Base-by-base conservation (phyloP, 2,329 filamentous ascomycete species). In the Aspergillus bombycis region DNA sequence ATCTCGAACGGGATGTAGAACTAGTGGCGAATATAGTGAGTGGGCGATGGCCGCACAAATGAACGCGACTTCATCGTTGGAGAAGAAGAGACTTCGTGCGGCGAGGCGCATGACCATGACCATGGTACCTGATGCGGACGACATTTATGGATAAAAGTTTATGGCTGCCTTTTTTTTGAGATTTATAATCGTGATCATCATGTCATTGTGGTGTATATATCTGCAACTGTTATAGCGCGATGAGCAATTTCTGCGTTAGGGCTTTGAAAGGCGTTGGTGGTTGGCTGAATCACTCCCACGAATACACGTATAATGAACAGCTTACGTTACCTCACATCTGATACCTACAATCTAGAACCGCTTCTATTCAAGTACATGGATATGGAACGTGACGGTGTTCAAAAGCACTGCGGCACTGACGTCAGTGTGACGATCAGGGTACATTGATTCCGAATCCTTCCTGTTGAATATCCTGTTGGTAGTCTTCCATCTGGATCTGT, bases 71-170 rank as follows among this genome's bases (percentile, higher is more conserved):
- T 14, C 69, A 65, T 66, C 61, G 60, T 67, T 23, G 53, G 71
- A 73, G 59, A 71, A 68, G 55, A 73, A 67, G 38, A 60, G 68
- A 50, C 61, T 61, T 38, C 74, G 69, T 21, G 67, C 68, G 28
- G 55, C 69, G 41, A 71, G 64, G 55, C 64, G 70, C 12, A 64
- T 77, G 70, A 77, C 76, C 45, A 65, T 73, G 60, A 68, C 71
- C 0, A 78, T 79, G 77, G 77, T 79, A 7, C 74, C 75, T 26
- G 72, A 77, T 60, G 65, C 72, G 12, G 77, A 78, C 11, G 75
- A 78, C 43, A 68, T 79, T 26, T 78, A 76, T 62, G 72, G 72
- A 58, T 78, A 70, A 64, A 74, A 57, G 14, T 14, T 2, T 19
- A 10, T 50, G 34, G 45, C 30, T 61, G 50, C 32, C 7, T 21